Percentiles rank a stretch among this genome's conserved stretches.
Evolutionary conservation across 169 alveolate species (phyloP).

Genomic region (Eimeria tenella): DNA sequence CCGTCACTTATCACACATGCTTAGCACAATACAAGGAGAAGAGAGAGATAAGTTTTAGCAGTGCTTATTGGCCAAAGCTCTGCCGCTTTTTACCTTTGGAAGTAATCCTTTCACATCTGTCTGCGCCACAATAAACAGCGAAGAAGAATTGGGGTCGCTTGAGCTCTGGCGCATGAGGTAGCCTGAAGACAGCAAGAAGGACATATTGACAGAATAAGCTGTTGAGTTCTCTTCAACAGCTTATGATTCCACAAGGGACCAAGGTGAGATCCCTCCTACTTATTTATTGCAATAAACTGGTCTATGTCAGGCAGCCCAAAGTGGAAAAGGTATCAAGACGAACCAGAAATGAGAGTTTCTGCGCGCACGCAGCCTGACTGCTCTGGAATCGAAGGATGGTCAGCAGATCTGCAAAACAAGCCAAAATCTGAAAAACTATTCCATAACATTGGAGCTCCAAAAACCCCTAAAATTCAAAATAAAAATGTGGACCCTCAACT

Average conservation of each 20-base stretch:
- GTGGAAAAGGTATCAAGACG: neutral
- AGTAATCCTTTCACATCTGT: slow-evolving; percentile 73
- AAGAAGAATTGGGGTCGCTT: slow-evolving; percentile 50
- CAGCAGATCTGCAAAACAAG: slow-evolving; percentile 64
- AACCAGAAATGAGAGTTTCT: slow-evolving; percentile 75
- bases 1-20: too few species aligned
- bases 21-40: neutral
- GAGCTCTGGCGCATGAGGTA: slow-evolving; percentile 40
- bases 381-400: slow-evolving; percentile 72
- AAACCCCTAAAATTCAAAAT: too few species aligned
- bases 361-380: slow-evolving; percentile 63
- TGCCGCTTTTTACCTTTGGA: slow-evolving; percentile 59
- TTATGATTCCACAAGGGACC: neutral
- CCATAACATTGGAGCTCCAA: too few species aligned
- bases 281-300: too few species aligned
- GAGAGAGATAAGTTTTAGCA: neutral
- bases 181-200: slow-evolving; percentile 15
- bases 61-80: neutral
- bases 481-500: too few species aligned
- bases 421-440: neutral
- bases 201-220: neutral
- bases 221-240: neutral
- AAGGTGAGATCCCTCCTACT: neutral
- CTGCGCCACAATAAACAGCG: slow-evolving; percentile 73
- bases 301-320: neutral